A percentile compares a stretch with the other conserved stretches of the same genome.
These are phyloP conservation scores for Austroboletus novae-zelandiae DNA, from an alignment of 1,284 basidiomycete species.

Conservation along the genomic window DNA sequence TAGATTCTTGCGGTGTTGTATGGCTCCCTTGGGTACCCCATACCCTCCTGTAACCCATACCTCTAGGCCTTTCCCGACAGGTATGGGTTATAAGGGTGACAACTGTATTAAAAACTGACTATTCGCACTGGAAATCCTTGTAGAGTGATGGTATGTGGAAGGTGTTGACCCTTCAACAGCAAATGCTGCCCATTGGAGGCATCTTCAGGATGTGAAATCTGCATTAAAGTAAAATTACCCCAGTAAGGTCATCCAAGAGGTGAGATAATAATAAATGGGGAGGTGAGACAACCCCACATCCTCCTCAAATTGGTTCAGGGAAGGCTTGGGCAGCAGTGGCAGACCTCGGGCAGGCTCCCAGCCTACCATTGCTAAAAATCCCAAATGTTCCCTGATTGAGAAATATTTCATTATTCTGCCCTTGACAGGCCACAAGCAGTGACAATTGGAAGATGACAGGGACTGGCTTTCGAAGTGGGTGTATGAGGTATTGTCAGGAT, in stretches of 20 bases:
- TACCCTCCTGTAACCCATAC: no score
- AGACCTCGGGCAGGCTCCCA: conserved; percentile 34
- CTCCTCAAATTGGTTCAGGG: conserved; percentile 17
- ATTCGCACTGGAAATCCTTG: conserved; percentile 10
- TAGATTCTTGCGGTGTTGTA: no score
- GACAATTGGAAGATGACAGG: conserved; percentile 27
- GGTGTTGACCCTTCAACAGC: conserved; percentile 62
- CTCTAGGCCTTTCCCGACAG: no score
- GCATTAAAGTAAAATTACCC: conserved; percentile 54
- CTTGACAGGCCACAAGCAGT: conserved; percentile 25
- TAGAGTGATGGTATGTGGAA: conserved; percentile 53
- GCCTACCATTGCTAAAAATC: conserved; percentile 8
- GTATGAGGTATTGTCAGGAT: conserved; percentile 10
- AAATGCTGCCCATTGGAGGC: conserved; percentile 64
- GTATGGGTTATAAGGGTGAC: no score
- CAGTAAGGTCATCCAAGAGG: conserved; percentile 25
- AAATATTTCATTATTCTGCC: conserved; percentile 40
- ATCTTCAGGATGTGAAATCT: conserved; percentile 73
- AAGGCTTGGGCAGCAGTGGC: conserved; percentile 40
- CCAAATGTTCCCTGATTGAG: conserved; percentile 38
- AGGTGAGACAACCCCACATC: conserved; percentile 26
- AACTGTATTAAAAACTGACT: conserved; percentile 8
- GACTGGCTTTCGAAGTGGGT: conserved; percentile 27
- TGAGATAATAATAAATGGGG: conserved; percentile 22
- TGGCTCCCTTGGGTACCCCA: no score